Evolutionary conservation across 1,284 basidiomycete species (phyloP), one percentile per base, ranked within the genome.

Genomic region (Afroboletus lepidellus): DNA sequence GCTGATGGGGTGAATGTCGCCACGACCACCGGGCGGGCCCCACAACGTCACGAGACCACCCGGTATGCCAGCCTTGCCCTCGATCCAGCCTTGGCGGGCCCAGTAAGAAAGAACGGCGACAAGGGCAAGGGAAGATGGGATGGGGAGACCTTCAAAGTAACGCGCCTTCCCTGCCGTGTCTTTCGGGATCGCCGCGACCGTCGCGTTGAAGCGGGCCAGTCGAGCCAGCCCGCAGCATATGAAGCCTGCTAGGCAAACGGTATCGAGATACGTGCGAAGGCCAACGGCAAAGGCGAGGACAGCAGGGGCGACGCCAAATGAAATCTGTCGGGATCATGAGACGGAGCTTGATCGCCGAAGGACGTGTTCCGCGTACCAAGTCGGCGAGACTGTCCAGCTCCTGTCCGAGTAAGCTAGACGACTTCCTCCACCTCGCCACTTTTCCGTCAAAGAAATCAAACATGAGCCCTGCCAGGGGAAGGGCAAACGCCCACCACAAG

Each of bases 371-470:
- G n/a, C n/a, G 50, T 63, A 94, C 92, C 70, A 98, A 78, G 74
- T 99, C 97, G 24, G 97, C 97, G 51, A 99, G 77, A 69, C 90
- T 93, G 75, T 99, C 97, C 50, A 99, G 79, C 71, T 99, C 97
- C 73, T 99, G 97, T 1, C 97, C 97, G n/a, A 99, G 78, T 84
- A 99, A 89, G 61, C 91, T 94, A 55, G 85, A 91, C 51, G 92
- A 92, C 57, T 94, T 95, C 69, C 94, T 85, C 95, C 95, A 98
- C 58, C 97, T 78, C 18, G 97, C 97, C 27, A 99, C 93, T 73
- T 98, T 98, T 50, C 97, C 97, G 68, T 99, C 97, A 43, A 99
- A 75, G 60, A 97, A 93, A 72, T 99, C 97, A 73, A 99, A 99
- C 76, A 97, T 87, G 60, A 98, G 87, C n/a, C 97, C 97, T 24